Evolutionary conservation across 2,329 filamentous ascomycete species (phyloP).

Genomic region (Phyllosticta citriasiana): DNA sequence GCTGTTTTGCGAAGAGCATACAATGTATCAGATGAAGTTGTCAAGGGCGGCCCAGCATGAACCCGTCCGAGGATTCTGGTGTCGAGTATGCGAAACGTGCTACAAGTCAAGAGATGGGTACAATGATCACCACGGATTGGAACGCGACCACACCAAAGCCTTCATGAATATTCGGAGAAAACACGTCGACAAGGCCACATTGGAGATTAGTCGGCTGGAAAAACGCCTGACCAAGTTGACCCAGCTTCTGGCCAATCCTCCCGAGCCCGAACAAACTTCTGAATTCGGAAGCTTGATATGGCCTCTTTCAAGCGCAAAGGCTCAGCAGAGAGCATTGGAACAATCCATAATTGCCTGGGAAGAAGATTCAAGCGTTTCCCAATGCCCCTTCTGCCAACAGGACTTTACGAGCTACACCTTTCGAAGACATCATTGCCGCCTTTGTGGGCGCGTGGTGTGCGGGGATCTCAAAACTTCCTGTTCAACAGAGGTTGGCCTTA

Average conservation of each 20-base stretch:
- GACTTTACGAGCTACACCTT: slow-evolving; percentile 92
- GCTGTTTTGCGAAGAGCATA: slow-evolving; percentile 93
- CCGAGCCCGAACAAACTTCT: slow-evolving; percentile 49
- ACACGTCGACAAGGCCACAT: slow-evolving; percentile 70
- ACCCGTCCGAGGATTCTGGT: slow-evolving; percentile 84
- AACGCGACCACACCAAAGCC: slow-evolving; percentile 59
- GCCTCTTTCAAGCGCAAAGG: slow-evolving; percentile 52
- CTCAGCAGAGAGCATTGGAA: slow-evolving; percentile 69
- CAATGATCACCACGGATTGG: slow-evolving; percentile 68
- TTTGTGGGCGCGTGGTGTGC: slow-evolving; percentile 89
- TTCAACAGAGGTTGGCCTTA: slow-evolving; percentile 73
- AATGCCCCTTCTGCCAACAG: slow-evolving; percentile 91
- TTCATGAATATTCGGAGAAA: slow-evolving; percentile 66
- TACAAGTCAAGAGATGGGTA: slow-evolving; percentile 95
- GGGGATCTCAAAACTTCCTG: slow-evolving; percentile 77
- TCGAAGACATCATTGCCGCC: slow-evolving; percentile 83
- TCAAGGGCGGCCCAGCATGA: slow-evolving; percentile 84
- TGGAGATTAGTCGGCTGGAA: slow-evolving; percentile 83
- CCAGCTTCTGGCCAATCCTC: slow-evolving; percentile 65
- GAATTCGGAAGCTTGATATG: slow-evolving; percentile 44
- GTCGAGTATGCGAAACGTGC: slow-evolving; percentile 94
- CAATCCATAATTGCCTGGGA: slow-evolving; percentile 94
- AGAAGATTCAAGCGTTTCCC: slow-evolving; percentile 68
- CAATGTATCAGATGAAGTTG: slow-evolving; percentile 99
- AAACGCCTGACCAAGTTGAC: slow-evolving; percentile 88